These are phyloP conservation scores for Fraxinus velutina DNA, from an alignment of 305 asterid genomes.

Conservation along the genomic window DNA sequence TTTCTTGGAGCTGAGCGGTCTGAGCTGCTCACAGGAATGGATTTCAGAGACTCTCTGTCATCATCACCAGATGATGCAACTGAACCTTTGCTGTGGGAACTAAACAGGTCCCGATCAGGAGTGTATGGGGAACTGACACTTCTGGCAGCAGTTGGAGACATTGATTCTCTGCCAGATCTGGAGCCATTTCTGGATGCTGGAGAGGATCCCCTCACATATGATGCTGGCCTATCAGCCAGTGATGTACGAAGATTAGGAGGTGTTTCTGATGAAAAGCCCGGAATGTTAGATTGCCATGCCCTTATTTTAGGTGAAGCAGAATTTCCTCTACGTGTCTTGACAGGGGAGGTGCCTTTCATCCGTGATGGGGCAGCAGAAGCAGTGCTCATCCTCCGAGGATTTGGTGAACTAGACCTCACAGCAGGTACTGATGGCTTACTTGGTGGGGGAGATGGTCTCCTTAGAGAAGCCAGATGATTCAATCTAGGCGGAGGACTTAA, in stretches of 20 bases:
- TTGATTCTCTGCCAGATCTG: conserved; percentile 80
- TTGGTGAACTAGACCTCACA: conserved; percentile 64
- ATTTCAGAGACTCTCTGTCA: conserved; percentile 69
- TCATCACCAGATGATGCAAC: conserved; percentile 89
- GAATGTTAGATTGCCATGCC: conserved; percentile 72
- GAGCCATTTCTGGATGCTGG: conserved; percentile 91
- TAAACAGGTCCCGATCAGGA: conserved; percentile 61
- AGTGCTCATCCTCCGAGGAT: conserved; percentile 73
- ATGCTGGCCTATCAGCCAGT: conserved; percentile 90
- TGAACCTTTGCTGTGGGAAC: conserved; percentile 74
- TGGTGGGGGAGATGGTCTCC: conserved; percentile 75
- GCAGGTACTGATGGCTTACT: conserved; percentile 51
- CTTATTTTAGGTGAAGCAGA: conserved; percentile 68
- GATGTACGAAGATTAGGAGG: conserved; percentile 99
- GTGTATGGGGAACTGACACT: conserved; percentile 63
- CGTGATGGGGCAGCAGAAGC: conserved; percentile 56
- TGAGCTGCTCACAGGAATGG: conserved; percentile 53
- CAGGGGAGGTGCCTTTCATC: conserved; percentile 74
- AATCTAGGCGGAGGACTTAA: conserved; percentile 72
- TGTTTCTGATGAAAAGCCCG: conserved; percentile 80
- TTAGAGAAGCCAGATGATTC: conserved; percentile 51
- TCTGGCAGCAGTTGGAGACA: conserved; percentile 89
- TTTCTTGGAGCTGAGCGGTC: conserved; percentile 56
- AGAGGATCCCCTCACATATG: conserved; percentile 93
- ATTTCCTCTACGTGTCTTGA: conserved; percentile 67